phyloP scores from a whole-genome alignment of 208 protist genomes.

The Naegleria fowleri region DNA sequence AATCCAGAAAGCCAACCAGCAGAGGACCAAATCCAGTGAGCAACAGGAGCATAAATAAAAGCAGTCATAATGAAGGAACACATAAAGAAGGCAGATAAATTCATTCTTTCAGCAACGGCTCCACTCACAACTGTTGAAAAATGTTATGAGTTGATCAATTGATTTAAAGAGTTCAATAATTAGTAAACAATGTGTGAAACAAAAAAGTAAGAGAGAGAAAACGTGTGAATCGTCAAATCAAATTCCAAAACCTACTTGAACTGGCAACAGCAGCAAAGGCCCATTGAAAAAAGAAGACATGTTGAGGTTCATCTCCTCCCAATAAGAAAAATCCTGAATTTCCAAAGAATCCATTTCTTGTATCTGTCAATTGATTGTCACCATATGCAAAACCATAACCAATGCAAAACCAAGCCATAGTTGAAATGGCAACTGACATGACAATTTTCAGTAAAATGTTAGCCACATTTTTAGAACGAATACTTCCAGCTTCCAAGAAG shows the following conservation, averaged over 20 bases:
- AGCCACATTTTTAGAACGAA: conserved; percentile 40
- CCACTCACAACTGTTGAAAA: not conserved
- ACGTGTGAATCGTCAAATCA: too few relatives aligned
- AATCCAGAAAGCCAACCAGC: conserved; percentile 5
- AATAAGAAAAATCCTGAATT: not conserved
- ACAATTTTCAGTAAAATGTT: conserved; percentile 44
- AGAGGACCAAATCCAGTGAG: conserved; percentile 21
- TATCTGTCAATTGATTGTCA: not conserved
- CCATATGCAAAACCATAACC: not conserved
- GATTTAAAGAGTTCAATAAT: too few relatives aligned
- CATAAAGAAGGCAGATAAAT: conserved; percentile 8
- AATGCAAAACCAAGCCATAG: conserved; percentile 28
- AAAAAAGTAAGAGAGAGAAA: too few relatives aligned
- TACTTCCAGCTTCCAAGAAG: conserved; percentile 37
- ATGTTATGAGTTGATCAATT: not conserved
- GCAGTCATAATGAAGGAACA: not conserved
- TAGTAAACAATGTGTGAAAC: too few relatives aligned
- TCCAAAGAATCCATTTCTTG: not conserved
- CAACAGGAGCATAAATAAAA: conserved; percentile 5
- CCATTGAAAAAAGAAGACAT: not conserved
- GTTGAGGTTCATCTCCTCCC: not conserved
- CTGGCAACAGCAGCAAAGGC: not conserved
- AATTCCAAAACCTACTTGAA: not conserved
- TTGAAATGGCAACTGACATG: conserved; percentile 32
- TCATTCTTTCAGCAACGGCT: not conserved